These are phyloP conservation scores for Biscogniauxia sp. DNA, from an alignment of 2,329 filamentous ascomycete genomes.

Conservation along the genomic window DNA sequence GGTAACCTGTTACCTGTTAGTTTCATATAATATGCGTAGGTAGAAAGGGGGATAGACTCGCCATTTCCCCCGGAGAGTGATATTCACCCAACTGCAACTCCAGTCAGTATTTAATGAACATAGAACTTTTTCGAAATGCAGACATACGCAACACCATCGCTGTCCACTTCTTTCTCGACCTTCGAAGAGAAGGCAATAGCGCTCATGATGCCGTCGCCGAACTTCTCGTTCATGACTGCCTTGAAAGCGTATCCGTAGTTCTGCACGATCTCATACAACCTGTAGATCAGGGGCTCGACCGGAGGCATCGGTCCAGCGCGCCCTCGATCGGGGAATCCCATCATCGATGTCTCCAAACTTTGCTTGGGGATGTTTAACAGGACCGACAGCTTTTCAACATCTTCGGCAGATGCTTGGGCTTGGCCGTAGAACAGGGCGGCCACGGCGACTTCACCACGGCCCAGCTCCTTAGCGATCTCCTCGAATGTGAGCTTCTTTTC, in stretches of 20 bases:
- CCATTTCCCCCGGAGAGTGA: constrained; percentile 34
- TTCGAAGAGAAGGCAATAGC: constrained; percentile 88
- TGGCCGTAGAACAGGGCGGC: constrained; percentile 92
- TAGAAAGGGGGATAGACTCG: constrained; percentile 13
- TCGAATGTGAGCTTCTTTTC: constrained; percentile 74
- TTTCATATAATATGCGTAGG: background rate
- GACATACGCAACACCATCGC: constrained; percentile 62
- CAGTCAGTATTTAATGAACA: background rate
- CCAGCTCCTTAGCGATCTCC: constrained; percentile 68
- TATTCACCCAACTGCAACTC: constrained; percentile 32
- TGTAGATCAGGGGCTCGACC: constrained; percentile 82
- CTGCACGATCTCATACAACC: constrained; percentile 90
- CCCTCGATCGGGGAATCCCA: constrained; percentile 78
- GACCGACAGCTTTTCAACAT: constrained; percentile 62
- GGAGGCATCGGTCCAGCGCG: constrained; percentile 79
- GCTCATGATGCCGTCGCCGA: constrained; percentile 93
- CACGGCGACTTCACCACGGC: constrained; percentile 77
- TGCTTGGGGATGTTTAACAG: constrained; percentile 61
- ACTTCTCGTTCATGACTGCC: constrained; percentile 93
- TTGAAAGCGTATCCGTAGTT: constrained; percentile 98
- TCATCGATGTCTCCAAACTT: constrained; percentile 59
- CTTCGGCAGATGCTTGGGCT: constrained; percentile 68
- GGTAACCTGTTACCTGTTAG: constrained; percentile 27
- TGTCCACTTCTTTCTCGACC: constrained; percentile 90
- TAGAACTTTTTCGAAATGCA: background rate